A percentile compares a stretch with the other conserved stretches of the same genome.
These are phyloP conservation scores for Pugionium dolabratum DNA, from an alignment of 345 rosid genomes.

Conservation along the genomic window DNA sequence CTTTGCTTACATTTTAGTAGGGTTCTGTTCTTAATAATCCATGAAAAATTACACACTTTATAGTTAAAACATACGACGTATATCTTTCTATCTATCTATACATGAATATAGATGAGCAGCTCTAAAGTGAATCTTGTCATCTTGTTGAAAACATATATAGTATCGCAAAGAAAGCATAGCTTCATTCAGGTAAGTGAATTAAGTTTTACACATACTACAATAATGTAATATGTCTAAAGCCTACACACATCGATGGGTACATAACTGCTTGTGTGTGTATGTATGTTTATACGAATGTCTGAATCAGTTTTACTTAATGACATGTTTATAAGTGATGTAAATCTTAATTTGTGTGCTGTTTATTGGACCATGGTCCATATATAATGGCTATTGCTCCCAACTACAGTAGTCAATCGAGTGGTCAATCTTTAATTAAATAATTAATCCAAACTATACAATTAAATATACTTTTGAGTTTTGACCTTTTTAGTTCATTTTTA, in stretches of 20 bases:
- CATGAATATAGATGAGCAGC: background rate
- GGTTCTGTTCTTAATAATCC: background rate
- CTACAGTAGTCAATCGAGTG: constrained; percentile 39
- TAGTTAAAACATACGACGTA: too few relatives aligned
- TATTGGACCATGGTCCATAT: constrained; percentile 42
- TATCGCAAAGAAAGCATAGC: constrained; percentile 8
- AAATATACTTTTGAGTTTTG: constrained; percentile 38
- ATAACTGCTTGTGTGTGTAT: background rate
- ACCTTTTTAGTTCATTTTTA: constrained; percentile 30
- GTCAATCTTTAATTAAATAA: constrained; percentile 24
- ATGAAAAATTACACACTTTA: background rate
- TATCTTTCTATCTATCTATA: too few relatives aligned
- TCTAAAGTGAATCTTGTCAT: constrained; percentile 14
- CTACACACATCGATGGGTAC: too few relatives aligned
- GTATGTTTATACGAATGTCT: background rate
- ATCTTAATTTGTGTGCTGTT: background rate
- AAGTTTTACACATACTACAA: background rate
- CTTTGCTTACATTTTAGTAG: constrained; percentile 3
- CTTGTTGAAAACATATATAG: constrained; percentile 2
- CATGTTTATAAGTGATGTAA: too few relatives aligned
- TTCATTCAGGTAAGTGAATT: background rate
- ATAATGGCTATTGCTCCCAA: constrained; percentile 40
- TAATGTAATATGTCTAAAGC: too few relatives aligned
- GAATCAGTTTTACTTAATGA: background rate
- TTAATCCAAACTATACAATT: constrained; percentile 30